Evolutionary conservation across 2,329 filamentous ascomycete genomes (phyloP), one percentile per base, ranked within the genome.

Genomic region (Colletotrichum shisoi): DNA sequence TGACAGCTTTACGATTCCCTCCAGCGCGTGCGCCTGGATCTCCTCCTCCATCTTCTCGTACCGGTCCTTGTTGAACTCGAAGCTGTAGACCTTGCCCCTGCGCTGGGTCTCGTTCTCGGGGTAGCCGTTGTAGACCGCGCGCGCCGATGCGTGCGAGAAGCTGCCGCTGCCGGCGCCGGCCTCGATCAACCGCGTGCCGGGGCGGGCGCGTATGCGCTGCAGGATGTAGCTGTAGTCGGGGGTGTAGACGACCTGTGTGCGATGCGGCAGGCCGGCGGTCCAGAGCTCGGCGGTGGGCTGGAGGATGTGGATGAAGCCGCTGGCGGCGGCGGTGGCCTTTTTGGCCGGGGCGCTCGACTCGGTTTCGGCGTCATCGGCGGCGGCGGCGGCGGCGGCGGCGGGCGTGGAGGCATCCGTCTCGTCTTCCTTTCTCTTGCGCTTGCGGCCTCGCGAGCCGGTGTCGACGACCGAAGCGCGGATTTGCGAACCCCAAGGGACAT

Each of bases 391-490:
- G 12, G 27, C 76, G 2, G 63, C n/a, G 12, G 27, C 60, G 5
- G 71, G 67, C 13, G 71, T 71, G n/a, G 70, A 69, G 9, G 34
- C 67, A 24, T 70, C 58, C n/a, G 60, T 62, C 60, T 83, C 82
- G 45, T 82, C 82, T 5, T 74, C 77, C 60, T 81, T 80, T 17
- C 81, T 77, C 76, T 89, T 89, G 62, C 85, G 82, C 77, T 89
- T 90, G 58, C 91, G 86, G 40, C 93, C 93, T 72, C 93, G 84
- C n/a, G 93, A 95, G 13, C 94, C 93, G 0, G 94, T 97, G 74
- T 97, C 92, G 63, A 97, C 93, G 39, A 90, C 87, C 1, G 93
- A 97, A 8, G 95, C 95, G 53, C 92, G 86, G 24, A 98, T 89
- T 76, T 98, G 95, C 7, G 91, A 93, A 34, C 95, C 95, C 94